Conservation (phyloP, 768 basidiomycete species). For the Auricularia auricula-judae region DNA sequence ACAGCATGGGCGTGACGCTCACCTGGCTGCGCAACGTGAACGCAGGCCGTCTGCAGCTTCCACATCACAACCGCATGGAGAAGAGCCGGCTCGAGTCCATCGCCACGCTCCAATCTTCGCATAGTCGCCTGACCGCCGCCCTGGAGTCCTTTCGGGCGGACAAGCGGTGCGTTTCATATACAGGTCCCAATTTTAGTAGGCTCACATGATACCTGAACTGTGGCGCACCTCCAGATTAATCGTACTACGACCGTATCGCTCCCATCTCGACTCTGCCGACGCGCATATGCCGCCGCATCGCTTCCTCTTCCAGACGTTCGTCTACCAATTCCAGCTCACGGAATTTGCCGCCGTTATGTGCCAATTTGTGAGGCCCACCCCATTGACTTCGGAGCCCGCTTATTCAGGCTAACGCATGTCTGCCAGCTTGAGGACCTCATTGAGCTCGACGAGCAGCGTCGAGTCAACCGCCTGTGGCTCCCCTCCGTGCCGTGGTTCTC, state of each 20-base stretch:
- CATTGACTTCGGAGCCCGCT: background rate
- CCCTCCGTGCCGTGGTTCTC: conserved; percentile 28
- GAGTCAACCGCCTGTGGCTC: conserved; percentile 41
- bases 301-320: conserved; percentile 62
- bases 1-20: conserved; percentile 29
- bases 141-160: conserved; percentile 38
- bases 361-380: conserved; percentile 22
- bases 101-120: conserved; percentile 26
- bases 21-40: conserved; percentile 40
- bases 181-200: too few relatives aligned
- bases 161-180: conserved; percentile 31
- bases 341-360: conserved; percentile 23
- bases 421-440: conserved; percentile 47
- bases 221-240: conserved; percentile 22
- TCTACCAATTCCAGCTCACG: conserved; percentile 51
- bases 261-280: conserved; percentile 30
- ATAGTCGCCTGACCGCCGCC: conserved; percentile 22
- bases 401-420: background rate
- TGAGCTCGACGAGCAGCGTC: conserved; percentile 38
- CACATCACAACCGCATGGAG: conserved; percentile 21
- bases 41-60: conserved; percentile 26
- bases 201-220: background rate
- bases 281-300: conserved; percentile 49
- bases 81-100: conserved; percentile 25
- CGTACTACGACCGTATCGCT: conserved; percentile 53